Evolutionary conservation across 192 early-diverging fungal species (phyloP), one percentile per base, ranked within the genome.

Genomic region (Podila verticillata): DNA sequence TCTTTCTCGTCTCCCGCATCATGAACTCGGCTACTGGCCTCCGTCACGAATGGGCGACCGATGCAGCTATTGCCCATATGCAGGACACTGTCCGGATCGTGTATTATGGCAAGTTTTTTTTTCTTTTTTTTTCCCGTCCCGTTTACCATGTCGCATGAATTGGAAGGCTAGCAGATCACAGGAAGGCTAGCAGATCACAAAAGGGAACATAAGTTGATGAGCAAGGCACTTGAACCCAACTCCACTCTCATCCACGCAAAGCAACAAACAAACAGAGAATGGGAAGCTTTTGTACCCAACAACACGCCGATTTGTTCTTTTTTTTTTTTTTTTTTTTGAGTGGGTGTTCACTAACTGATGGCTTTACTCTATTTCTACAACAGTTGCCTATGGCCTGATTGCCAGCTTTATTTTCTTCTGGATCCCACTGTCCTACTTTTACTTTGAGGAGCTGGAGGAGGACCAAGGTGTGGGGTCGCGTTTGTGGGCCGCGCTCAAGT

Each of bases 341-440:
- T n/a, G n/a, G 17, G 39, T 44, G 24, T 54, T 24, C 3, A 24
- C 51, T 54, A 54, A 54, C 7, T n/a, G 22, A 3, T 12, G 15
- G 19, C 51, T 7, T 49, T 49, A n/a, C 48, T 10, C 48, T 48
- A 3, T 48, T 51, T n/a, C 17, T 51, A 22, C 48, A 24, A 32
- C 63, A 89, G 88, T 51, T 19, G 84, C 82, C 26, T 86, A 88
- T 69, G 86, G 83, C 1, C 35, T 84, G 24, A 86, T 90, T 65
- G 75, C 75, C 17, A 51, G 87, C 35, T 86, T 89, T 31, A 57
- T 71, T 48, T 87, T 87, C 66, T 66, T 83, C 30, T 72, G 86
- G 73, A 87, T 91, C 68, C 90, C 90, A 3, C 86, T 91, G 47
- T 82, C 86, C 22, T 91, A 91, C 54, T 90, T 90, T 60, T 91